A percentile compares a stretch with the other conserved stretches of the same genome.
Evolutionary conservation across 495 filamentous ascomycete genomes (phyloP).

Genomic region (Penicillium arizonense): DNA sequence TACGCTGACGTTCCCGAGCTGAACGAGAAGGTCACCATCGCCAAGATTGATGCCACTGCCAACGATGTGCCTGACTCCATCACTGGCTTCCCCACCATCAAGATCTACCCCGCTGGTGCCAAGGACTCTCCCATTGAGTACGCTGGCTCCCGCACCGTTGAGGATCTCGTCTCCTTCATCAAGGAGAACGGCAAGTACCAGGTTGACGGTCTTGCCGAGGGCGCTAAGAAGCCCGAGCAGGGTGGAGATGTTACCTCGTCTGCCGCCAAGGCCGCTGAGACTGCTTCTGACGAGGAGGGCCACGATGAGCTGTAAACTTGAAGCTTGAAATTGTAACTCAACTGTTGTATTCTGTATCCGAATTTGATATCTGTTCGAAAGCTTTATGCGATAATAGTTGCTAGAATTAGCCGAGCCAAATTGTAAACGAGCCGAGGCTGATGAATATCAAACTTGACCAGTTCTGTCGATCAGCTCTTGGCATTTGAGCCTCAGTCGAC

Average conservation of each 20-base stretch:
- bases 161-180: slow-evolving; percentile 92
- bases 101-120: slow-evolving; percentile 88
- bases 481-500: slow-evolving; percentile 9
- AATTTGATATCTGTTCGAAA: slow-evolving; percentile 11
- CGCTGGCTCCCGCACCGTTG: slow-evolving; percentile 81
- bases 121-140: slow-evolving; percentile 87
- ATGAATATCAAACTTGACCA: neutral
- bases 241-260: slow-evolving; percentile 24
- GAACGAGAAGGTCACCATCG: slow-evolving; percentile 82
- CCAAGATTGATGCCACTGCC: slow-evolving; percentile 95
- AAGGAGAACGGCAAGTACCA: slow-evolving; percentile 92
- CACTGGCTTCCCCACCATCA: slow-evolving; percentile 98
- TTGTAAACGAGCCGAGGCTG: too few relatives aligned
- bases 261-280: slow-evolving; percentile 25
- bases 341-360: slow-evolving; percentile 18
- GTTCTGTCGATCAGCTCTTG: slow-evolving; percentile 8
- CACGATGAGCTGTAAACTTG: slow-evolving; percentile 46
- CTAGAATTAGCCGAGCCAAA: too few relatives aligned
- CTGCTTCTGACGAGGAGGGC: slow-evolving; percentile 28
- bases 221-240: slow-evolving; percentile 37
- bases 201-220: slow-evolving; percentile 57
- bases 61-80: slow-evolving; percentile 98
- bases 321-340: slow-evolving; percentile 17
- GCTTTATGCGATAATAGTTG: too few relatives aligned
- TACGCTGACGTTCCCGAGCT: slow-evolving; percentile 70